Conservation (phyloP, 2,329 filamentous ascomycete species). For the Fusarium sp. region DNA sequence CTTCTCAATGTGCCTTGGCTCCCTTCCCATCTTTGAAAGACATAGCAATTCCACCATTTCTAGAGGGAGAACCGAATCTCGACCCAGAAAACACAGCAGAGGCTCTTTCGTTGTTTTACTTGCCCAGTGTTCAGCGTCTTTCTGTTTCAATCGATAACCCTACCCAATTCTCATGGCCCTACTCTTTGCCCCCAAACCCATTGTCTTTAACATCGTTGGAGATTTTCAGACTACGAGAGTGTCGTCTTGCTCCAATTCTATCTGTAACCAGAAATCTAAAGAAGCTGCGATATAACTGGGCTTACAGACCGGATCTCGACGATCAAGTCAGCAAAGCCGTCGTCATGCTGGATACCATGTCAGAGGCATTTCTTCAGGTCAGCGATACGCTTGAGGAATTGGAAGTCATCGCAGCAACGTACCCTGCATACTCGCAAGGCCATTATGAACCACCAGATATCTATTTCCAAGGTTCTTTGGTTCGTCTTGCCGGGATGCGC, state of each 20-base stretch:
- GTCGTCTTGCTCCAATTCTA: constrained; percentile 13
- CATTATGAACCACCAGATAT: background rate
- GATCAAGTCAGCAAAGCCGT: background rate
- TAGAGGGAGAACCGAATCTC: background rate
- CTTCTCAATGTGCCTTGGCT: rapidly evolving
- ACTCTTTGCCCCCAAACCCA: background rate
- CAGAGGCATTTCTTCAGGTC: background rate
- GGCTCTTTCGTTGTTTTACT: constrained; percentile 19
- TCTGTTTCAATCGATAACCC: constrained; percentile 28
- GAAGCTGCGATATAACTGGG: constrained; percentile 22
- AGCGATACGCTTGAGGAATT: background rate
- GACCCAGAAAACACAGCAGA: constrained; percentile 15
- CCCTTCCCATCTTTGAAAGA: background rate
- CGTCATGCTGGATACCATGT: background rate
- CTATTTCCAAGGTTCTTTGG: background rate
- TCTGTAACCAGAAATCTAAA: background rate
- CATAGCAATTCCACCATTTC: background rate
- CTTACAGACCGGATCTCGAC: constrained; percentile 21
- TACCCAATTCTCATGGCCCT: constrained; percentile 15
- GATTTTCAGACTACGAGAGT: constrained; percentile 22
- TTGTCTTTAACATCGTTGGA: constrained; percentile 4
- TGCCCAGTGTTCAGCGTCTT: constrained; percentile 10
- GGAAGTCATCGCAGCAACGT: background rate
- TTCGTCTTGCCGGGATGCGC: background rate
- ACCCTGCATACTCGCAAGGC: rapidly evolving